Conservation (phyloP, 306 rosid species). For the Trifolium dubium region DNA sequence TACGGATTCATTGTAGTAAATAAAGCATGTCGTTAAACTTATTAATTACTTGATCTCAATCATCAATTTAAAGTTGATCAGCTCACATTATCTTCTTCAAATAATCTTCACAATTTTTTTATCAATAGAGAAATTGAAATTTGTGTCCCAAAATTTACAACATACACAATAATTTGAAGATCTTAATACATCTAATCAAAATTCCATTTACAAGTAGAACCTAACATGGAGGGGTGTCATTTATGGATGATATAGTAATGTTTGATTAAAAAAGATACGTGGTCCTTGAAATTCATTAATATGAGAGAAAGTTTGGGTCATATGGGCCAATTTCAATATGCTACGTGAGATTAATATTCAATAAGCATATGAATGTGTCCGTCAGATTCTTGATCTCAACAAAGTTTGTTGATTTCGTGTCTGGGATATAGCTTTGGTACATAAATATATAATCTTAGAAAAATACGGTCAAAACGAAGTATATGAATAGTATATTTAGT, state of each 20-base stretch:
- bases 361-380: constrained; percentile 31
- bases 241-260: constrained; percentile 37
- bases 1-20: too few species aligned
- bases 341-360: constrained; percentile 19
- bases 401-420: constrained; percentile 27
- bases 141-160: too few species aligned
- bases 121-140: background rate
- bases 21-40: too few species aligned
- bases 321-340: background rate
- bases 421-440: constrained; percentile 6
- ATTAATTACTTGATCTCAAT: too few species aligned
- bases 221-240: constrained; percentile 39
- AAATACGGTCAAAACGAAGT: too few species aligned
- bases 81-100: too few species aligned
- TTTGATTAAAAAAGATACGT: constrained; percentile 16
- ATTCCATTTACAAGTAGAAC: constrained; percentile 20
- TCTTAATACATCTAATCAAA: background rate
- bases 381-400: constrained; percentile 26
- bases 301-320: constrained; percentile 27
- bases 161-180: too few species aligned
- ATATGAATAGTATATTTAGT: too few species aligned
- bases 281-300: constrained; percentile 35
- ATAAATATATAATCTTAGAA: too few species aligned
- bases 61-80: too few species aligned
- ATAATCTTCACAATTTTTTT: background rate